Percentiles rank a stretch among this genome's conserved stretches.
Conservation (phyloP, 352 stramenopile genomes). For the Globisporangium recalcitrans region DNA sequence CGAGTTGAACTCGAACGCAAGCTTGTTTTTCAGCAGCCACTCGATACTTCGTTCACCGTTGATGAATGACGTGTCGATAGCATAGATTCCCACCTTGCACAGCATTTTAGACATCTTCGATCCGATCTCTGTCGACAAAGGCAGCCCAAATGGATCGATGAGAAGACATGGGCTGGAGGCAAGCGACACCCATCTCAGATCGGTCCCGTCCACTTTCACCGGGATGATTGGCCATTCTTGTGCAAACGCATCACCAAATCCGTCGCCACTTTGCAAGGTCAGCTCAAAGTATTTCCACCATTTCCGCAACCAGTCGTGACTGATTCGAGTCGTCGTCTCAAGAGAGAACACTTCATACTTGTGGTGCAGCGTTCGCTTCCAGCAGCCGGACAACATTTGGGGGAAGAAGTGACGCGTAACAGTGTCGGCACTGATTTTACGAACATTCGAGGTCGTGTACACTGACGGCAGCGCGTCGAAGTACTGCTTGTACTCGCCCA, state of each 20-base stretch:
- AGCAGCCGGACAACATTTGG: conserved; percentile 28
- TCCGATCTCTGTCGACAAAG: conserved; percentile 1
- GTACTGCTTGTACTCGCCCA: conserved; percentile 31
- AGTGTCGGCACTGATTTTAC: conserved; percentile 22
- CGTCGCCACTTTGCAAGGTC: conserved; percentile 24
- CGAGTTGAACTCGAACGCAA: conserved; percentile 41
- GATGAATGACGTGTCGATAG: conserved; percentile 39
- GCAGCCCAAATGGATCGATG: conserved; percentile 18
- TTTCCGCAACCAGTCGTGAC: conserved; percentile 37
- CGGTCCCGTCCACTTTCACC: conserved; percentile 18
- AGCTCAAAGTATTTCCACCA: conserved; percentile 51
- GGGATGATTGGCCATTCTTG: conserved; percentile 43
- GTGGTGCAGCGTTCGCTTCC: conserved; percentile 18
- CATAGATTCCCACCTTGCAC: conserved; percentile 35
- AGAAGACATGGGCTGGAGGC: conserved; percentile 29
- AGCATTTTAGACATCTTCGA: conserved; percentile 20
- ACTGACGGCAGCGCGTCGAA: conserved; percentile 42
- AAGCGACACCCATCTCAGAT: conserved; percentile 31
- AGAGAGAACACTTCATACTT: conserved; percentile 29
- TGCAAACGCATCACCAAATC: conserved; percentile 21
- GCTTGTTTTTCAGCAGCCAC: conserved; percentile 38
- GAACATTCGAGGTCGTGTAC: conserved; percentile 45
- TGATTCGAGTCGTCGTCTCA: conserved; percentile 15
- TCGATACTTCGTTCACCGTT: conserved; percentile 32
- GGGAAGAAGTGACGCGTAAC: conserved; percentile 42